Evolutionary conservation across 2,329 filamentous ascomycete species (phyloP).

Genomic region (Epichloe sp.): DNA sequence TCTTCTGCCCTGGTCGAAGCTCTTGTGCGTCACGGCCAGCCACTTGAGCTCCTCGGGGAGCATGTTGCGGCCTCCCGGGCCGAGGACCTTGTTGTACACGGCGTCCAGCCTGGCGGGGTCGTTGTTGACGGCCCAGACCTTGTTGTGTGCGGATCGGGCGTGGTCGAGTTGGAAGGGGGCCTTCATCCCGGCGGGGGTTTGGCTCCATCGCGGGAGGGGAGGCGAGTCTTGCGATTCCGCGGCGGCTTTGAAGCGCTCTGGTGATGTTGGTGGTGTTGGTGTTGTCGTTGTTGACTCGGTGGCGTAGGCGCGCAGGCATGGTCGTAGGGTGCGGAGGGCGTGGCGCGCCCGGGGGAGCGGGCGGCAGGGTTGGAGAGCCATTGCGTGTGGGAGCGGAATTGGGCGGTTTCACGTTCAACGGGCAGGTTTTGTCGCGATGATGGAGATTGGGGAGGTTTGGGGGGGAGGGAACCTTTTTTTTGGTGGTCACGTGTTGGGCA

Average conservation of each 20-base stretch:
- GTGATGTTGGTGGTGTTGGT: slow-evolving; percentile 7
- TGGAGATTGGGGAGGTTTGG: neutral
- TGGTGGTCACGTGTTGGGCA: neutral
- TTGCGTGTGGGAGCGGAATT: slow-evolving; percentile 6
- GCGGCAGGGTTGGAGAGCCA: slow-evolving; percentile 23
- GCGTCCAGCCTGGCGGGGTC: slow-evolving; percentile 61
- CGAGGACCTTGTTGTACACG: slow-evolving; percentile 66
- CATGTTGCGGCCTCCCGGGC: slow-evolving; percentile 55
- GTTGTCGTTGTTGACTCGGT: slow-evolving; percentile 13
- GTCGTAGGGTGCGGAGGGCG: slow-evolving; percentile 11
- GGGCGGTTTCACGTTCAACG: neutral
- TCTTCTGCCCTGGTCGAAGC: slow-evolving; percentile 86
- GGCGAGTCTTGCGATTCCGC: slow-evolving; percentile 4
- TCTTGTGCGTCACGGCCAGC: slow-evolving; percentile 95
- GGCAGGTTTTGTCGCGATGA: neutral
- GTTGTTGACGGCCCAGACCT: slow-evolving; percentile 57
- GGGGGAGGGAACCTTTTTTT: neutral
- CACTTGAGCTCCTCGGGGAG: slow-evolving; percentile 93
- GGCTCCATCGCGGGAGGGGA: slow-evolving; percentile 49
- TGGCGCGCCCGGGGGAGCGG: slow-evolving; percentile 15
- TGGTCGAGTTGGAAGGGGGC: slow-evolving; percentile 52
- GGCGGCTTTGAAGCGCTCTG: slow-evolving; percentile 15
- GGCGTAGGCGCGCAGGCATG: slow-evolving; percentile 17
- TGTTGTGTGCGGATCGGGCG: slow-evolving; percentile 38
- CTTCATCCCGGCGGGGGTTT: slow-evolving; percentile 57